Evolutionary conservation across 2,329 filamentous ascomycete genomes (phyloP).

Genomic region (Colletotrichum falcatum): DNA sequence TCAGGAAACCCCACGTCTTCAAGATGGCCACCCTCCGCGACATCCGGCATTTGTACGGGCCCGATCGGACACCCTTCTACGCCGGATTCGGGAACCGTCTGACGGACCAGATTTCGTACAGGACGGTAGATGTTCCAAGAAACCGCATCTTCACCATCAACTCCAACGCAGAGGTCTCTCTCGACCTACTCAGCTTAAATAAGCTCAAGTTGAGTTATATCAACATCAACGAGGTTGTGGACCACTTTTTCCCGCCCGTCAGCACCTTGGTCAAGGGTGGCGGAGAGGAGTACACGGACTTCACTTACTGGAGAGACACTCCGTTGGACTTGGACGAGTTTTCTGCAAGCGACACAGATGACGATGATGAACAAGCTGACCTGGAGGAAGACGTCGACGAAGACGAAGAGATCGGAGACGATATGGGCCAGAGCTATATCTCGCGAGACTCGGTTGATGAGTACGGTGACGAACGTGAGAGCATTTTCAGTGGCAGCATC

Average conservation of each 20-base stretch:
- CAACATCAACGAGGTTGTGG: slow-evolving; percentile 95
- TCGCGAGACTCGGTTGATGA: slow-evolving; percentile 63
- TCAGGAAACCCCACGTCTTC: slow-evolving; percentile 97
- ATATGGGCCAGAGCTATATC: slow-evolving; percentile 68
- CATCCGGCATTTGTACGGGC: slow-evolving; percentile 88
- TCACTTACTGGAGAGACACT: slow-evolving; percentile 92
- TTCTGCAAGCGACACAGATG: slow-evolving; percentile 80
- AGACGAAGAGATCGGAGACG: slow-evolving; percentile 58
- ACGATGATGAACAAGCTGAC: slow-evolving; percentile 60
- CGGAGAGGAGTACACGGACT: slow-evolving; percentile 96
- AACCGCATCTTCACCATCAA: slow-evolving; percentile 99
- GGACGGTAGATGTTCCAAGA: slow-evolving; percentile 93
- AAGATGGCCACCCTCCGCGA: slow-evolving; percentile 99
- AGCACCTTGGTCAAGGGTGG: slow-evolving; percentile 88
- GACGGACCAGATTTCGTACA: slow-evolving; percentile 95
- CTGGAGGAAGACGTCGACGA: slow-evolving; percentile 65
- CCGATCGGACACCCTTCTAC: slow-evolving; percentile 86
- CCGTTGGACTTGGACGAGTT: slow-evolving; percentile 91
- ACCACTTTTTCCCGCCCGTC: slow-evolving; percentile 97
- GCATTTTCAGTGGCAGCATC: slow-evolving; percentile 57
- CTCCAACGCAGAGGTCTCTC: slow-evolving; percentile 92
- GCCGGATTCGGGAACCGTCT: slow-evolving; percentile 97
- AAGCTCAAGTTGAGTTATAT: slow-evolving; percentile 98
- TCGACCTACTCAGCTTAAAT: slow-evolving; percentile 90
- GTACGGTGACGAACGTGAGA: slow-evolving; percentile 57